Evolutionary conservation across 2,329 filamentous ascomycete genomes (phyloP), one percentile per base, ranked within the genome.

Genomic region (Fusarium haematococcum): DNA sequence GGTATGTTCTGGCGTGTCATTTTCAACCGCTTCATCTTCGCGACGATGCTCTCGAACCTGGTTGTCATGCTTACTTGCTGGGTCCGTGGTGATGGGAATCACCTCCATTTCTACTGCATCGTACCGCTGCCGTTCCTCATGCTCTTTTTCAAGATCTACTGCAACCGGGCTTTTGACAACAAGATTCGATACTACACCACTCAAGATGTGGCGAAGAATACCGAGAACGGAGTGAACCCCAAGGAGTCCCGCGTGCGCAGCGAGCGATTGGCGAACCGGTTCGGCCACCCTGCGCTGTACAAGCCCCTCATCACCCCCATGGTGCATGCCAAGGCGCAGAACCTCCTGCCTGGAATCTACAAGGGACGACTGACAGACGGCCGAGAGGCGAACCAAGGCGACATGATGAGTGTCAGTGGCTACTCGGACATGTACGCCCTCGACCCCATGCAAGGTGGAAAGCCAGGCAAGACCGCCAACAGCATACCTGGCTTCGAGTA

Each of bases 1-100:
- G 97, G 97, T 60, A 90, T 93, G 81, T 98, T 95, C 81, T 99
- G 97, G 97, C 91, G 95, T 20, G 90, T 95, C 1, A 83, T 98
- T 8, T 97, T 95, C 87, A 99, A 99, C 83, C 93, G 97, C n/a
- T 88, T 98, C 81, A 85, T 98, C 27, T 96, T 98, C 77, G 94
- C 91, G 32, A 88, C 91, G 1, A 90, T 97, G 32, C 85, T 99
- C 10, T 90, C 94, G 39, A 95, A 98, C 77, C 81, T 94, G 11
- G 88, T 98, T 65, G 91, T 95, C 30, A 94, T 94, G 62, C 86
- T 97, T 32, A 89, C 95, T 37, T 89, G 94, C 58, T 94, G 92
- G 84, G 92, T 92, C 16, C 90, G 89, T 60, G 93, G 93, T 45
- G 90, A 90, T 63, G 90, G 85, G 73, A 84, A 83, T 6, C 93